Base-by-base conservation (phyloP, 1,284 basidiomycete species). In the Cryptococcus neoformans region DNA sequence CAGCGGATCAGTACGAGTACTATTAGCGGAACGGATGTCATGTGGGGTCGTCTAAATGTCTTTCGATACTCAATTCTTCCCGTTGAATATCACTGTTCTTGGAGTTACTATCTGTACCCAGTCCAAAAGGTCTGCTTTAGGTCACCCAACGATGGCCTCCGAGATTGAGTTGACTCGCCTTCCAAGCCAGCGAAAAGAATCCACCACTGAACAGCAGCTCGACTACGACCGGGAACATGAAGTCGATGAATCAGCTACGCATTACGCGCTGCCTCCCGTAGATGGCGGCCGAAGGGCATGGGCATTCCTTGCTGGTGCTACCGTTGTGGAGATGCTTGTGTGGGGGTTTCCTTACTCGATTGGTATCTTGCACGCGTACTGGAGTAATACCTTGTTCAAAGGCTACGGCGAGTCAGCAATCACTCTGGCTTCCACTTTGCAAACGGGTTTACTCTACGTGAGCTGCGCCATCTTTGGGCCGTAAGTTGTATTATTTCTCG, bases 291-390 rank as follows among this genome's bases (percentile, higher is more conserved):
- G 48, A 4, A 58, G 68, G 0, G 77, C 77, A 3, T 78, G 74
- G 75, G 38, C 62, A 0, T 79, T 77, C 62, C 64, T 78, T 6
- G 44, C 68, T 1, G 73, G 62, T 0, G 75, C 75, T 0, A 74
- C 73, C 1, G 49, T 66, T 6, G 65, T 73, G 35, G 77, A 78
- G 62, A 61, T 66, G 4, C 53, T 73, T 3, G 66, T 76, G 6
- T 78, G 73, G 69, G 77, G 77, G 1, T 52, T 78, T n/a, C 73
- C 72, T 11, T 76, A 70, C 56, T 64, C 67, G 35, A 66, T 75
- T 42, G 75, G 75, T 58, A 66, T 77, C 21, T 63, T 77, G 42
- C 71, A 74, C 56, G 63, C 34, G 40, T 78, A 76, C 55, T 77
- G 75, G 75, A 68, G 63, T 9, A 62, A 59, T 37, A 55, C 56